phyloP scores from a whole-genome alignment of 148 eudicot species.

The Pouteria glomerata region DNA sequence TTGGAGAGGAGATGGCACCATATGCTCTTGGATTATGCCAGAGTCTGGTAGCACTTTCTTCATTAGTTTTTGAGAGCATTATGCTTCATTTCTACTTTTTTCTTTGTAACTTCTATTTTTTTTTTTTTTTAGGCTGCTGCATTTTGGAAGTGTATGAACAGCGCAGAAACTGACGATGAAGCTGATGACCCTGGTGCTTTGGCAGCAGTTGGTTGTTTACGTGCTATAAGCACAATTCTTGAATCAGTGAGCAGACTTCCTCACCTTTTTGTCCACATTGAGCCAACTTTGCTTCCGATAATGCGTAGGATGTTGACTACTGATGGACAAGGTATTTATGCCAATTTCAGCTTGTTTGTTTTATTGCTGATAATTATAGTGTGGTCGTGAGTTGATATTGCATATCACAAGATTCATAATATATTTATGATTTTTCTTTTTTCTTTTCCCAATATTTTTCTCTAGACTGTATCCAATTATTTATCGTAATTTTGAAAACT shows the following conservation, averaged over 20 bases:
- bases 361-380: not conserved
- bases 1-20: slow-evolving; percentile 99
- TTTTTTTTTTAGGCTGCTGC: slow-evolving; percentile 73
- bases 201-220: slow-evolving; percentile 99
- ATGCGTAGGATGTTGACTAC: slow-evolving; percentile 97
- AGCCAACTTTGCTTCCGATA: slow-evolving; percentile 90
- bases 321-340: slow-evolving; percentile 87
- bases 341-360: not conserved
- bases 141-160: slow-evolving; percentile 93
- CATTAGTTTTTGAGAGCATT: not conserved
- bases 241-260: slow-evolving; percentile 95
- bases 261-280: slow-evolving; percentile 72
- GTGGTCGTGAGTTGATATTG: too few species aligned
- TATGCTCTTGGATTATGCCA: slow-evolving; percentile 98
- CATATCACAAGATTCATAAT: too few species aligned
- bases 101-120: not conserved
- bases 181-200: slow-evolving; percentile 98
- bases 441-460: too few species aligned
- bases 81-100: not conserved
- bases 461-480: too few species aligned
- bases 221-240: slow-evolving; percentile 97
- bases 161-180: slow-evolving; percentile 89
- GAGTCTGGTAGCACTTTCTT: slow-evolving; percentile 62
- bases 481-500: too few species aligned
- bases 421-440: too few species aligned